Evolutionary conservation across 345 rosid genomes (phyloP), one percentile per base, ranked within the genome.

Genomic region (Moringa oleifera): DNA sequence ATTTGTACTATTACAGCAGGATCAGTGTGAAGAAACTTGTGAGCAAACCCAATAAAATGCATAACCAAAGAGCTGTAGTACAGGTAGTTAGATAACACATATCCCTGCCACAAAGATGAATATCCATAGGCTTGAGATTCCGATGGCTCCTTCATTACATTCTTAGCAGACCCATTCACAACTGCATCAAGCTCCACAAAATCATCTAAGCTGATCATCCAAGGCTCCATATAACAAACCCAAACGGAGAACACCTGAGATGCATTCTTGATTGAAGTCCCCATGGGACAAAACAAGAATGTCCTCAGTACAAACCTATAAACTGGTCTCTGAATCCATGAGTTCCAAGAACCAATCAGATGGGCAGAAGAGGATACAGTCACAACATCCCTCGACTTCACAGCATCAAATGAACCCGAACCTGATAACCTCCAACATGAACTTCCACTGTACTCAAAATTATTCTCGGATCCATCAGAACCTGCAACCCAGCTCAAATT

Each of bases 11-110:
- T 77, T 65, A 68, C 59, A 68, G 82, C 93, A 23, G 96, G 88
- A 79, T 93, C 91, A 12, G 79, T 66, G 70, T 87, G 98, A 75
- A 93, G 97, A 75, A 93, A 93, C 82, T 87, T 93, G 83, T 89
- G 98, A 7, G 94, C 94, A 70, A 93, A 93, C 55, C 95, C 96
- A 59, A 86, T 83, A 63, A 93, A 93, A 84, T 93, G 98, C 96
- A 89, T 76, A 60, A 93, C 82, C 82, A 87, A 49, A 23, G 97
- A 93, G 62, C 87, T 87, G 79, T 93, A 93, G 72, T 85, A 93
- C 25, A 93, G 73, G 75, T 89, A 93, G 70, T 89, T 93, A 23
- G 88, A 89, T 73, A 89, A 61, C 60, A 89, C 87, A 74, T 84
- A 93, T 60, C 77, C 82, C 76, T 78, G 84, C 95, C 97, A 87